Evolutionary conservation across 306 rosid species (phyloP).

Genomic region (Vigna nakashimae): DNA sequence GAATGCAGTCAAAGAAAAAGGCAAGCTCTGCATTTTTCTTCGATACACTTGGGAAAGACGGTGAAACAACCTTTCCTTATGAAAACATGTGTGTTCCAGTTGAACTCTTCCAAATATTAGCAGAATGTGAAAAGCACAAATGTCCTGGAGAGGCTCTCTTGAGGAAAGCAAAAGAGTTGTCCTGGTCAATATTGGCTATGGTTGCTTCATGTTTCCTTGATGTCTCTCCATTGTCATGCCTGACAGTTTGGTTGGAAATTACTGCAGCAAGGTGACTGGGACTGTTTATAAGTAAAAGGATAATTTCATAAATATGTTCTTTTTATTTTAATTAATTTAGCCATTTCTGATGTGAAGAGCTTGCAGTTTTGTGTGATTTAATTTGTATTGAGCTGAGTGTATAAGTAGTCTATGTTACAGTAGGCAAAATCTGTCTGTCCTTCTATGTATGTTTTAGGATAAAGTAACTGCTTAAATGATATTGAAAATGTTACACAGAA

Average conservation of each 20-base stretch:
- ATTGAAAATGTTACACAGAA: constrained; percentile 16
- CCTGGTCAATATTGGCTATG: constrained; percentile 96
- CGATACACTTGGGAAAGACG: constrained; percentile 65
- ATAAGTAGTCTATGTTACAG: constrained; percentile 13
- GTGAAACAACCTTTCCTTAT: constrained; percentile 61
- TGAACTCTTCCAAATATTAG: constrained; percentile 89
- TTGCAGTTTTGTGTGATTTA: constrained; percentile 16
- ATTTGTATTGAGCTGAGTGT: not conserved
- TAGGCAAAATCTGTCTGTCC: constrained; percentile 27
- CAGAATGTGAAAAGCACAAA: constrained; percentile 81
- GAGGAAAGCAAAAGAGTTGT: constrained; percentile 89
- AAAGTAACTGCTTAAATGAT: constrained; percentile 7
- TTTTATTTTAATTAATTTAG: not conserved
- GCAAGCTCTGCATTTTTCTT: constrained; percentile 62
- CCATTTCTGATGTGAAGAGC: constrained; percentile 31
- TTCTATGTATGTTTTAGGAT: constrained; percentile 33
- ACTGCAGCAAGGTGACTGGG: constrained; percentile 89
- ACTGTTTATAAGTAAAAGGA: constrained; percentile 41
- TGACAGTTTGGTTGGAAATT: constrained; percentile 94
- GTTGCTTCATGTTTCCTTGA: constrained; percentile 94
- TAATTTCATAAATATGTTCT: constrained; percentile 43
- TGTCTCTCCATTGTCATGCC: constrained; percentile 87
- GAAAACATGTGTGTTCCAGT: constrained; percentile 74
- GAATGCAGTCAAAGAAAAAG: constrained; percentile 81
- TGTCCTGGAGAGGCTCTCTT: constrained; percentile 85